Evolutionary conservation across 2,329 filamentous ascomycete species (phyloP), one percentile per base, ranked within the genome.

Genomic region (Fusarium staphyleae): DNA sequence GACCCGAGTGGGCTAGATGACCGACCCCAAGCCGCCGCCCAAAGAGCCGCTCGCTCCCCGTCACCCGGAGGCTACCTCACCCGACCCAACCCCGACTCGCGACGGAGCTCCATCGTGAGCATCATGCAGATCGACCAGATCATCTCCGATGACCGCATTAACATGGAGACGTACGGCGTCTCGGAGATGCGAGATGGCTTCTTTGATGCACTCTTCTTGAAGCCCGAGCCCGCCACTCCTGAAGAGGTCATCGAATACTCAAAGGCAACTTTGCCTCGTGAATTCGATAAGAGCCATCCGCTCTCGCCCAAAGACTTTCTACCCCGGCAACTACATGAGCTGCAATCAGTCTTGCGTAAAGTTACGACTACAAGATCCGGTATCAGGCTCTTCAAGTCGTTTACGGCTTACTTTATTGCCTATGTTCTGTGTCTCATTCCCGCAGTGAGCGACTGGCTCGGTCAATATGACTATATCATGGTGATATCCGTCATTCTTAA

Each of bases 401-500:
- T 82, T 57, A 62, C 80, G n/a, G 81, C 75, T n/a, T 84, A 82
- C 66, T 82, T 83, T 57, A 71, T 80, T 39, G 77, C 82, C 3
- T 86, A 85, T 63, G 67, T 81, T 2, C 65, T 85, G 14, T 86
- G 83, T 57, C 76, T 86, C 3, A 66, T 84, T 5, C 80, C 81
- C 2, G 63, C 63, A 3, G 73, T 79, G 4, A 73, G 74, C n/a
- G 50, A 67, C n/a, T 82, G 77, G 76, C 72, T 86, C 4, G 83
- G 83, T 2, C 74, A 70, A 13, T 81, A 84, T 60, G 75, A 75
- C 57, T 85, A 84, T 60, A 77, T 86, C 53, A 80, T 84, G 74
- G 78, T 75, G 4, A 68, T 86, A 40, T 85, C 83, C 3, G 73
- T 79, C n/a, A 77, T 85, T 15, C 62, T 86, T 36, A 86, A 85